These are phyloP conservation scores for Blastocystis sp. DNA, from an alignment of 352 stramenopile species.

Conservation along the genomic window DNA sequence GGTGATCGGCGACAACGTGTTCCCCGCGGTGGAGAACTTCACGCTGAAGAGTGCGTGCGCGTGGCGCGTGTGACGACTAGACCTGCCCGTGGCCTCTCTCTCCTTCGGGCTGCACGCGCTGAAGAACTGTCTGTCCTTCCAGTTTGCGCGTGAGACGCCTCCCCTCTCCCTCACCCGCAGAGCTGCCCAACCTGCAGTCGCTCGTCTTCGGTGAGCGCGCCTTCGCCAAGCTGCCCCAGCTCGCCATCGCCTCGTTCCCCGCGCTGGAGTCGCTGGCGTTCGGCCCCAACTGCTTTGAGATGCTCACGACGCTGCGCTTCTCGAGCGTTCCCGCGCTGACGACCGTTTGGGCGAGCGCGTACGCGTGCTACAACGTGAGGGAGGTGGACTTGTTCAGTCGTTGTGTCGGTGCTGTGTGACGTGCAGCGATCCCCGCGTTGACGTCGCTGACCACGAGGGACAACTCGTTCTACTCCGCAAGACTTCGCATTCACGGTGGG, in stretches of 20 bases:
- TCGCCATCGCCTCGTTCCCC: not conserved
- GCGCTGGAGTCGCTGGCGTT: not conserved
- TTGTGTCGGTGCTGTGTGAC: not conserved
- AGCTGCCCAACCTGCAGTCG: not conserved
- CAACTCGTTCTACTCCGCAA: slow-evolving; percentile 3
- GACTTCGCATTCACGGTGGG: slow-evolving; percentile 3
- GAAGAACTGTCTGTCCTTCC: not conserved
- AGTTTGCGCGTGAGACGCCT: not conserved
- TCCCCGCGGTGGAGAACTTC: not conserved
- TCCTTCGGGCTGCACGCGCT: not conserved
- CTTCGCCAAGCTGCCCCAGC: not conserved
- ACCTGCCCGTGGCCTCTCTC: not conserved
- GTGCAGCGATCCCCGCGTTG: not conserved
- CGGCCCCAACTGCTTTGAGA: not conserved
- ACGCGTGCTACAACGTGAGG: not conserved
- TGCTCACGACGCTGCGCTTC: not conserved
- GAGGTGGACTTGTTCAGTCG: not conserved
- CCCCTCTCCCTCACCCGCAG: not conserved
- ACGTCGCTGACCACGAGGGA: not conserved
- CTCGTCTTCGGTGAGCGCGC: not conserved
- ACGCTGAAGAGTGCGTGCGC: not conserved
- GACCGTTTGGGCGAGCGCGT: not conserved
- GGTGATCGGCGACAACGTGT: not conserved
- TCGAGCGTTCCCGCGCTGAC: not conserved
- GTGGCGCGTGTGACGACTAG: not conserved